phyloP scores from a whole-genome alignment of 2,329 filamentous ascomycete species.

The Nothopassalora personata region DNA sequence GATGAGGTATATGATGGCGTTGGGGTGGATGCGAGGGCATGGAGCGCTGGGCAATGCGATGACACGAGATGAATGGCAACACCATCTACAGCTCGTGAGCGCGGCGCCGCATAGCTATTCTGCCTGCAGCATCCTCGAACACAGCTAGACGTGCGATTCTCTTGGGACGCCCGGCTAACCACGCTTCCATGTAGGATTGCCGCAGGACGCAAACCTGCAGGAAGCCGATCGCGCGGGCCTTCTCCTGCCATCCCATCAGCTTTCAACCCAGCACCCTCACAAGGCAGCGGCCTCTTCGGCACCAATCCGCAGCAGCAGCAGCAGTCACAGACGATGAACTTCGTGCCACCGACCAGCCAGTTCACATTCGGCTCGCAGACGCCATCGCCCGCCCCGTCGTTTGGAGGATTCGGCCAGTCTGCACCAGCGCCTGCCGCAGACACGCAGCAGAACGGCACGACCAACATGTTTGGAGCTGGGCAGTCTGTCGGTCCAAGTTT shows the following conservation, averaged over 20 bases:
- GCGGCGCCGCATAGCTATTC: not conserved
- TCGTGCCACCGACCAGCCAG: not conserved
- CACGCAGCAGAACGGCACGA: constrained; percentile 14
- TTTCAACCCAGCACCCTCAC: not conserved
- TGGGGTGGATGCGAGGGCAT: not conserved
- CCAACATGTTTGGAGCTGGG: constrained; percentile 10
- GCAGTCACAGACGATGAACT: not conserved
- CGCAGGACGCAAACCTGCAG: constrained; percentile 9
- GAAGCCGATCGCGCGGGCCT: constrained; percentile 12
- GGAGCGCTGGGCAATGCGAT: not conserved
- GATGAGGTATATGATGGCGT: not conserved
- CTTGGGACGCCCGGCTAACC: constrained; percentile 4
- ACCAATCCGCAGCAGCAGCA: not conserved
- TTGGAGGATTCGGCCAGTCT: constrained; percentile 1
- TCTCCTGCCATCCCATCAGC: constrained; percentile 13
- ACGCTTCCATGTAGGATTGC: constrained; percentile 12
- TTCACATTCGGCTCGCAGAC: constrained; percentile 14
- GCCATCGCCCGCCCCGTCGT: constrained; percentile 4
- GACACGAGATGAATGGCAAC: not conserved
- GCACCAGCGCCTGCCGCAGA: constrained; percentile 9
- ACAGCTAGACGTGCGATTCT: not conserved
- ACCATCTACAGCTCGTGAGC: not conserved
- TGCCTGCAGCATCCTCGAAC: not conserved
- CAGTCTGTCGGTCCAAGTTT: constrained; percentile 15
- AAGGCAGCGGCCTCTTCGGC: not conserved